Percentiles rank a stretch among this genome's conserved stretches.
phyloP scores from a whole-genome alignment of 1,284 basidiomycete species.

The Termitomyces sp. region DNA sequence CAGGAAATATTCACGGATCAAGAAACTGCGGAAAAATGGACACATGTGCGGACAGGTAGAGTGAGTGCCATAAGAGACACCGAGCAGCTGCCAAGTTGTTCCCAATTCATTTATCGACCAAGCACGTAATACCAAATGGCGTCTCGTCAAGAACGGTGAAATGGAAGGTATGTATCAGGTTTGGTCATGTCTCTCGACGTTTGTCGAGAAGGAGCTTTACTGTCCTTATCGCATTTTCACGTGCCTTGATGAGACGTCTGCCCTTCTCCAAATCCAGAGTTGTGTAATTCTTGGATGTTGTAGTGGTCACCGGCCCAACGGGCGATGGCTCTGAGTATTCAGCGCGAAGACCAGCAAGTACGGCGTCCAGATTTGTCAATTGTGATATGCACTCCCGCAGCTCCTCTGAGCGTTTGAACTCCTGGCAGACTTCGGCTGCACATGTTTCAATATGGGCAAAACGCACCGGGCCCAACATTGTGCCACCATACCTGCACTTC shows the following conservation, averaged over 20 bases:
- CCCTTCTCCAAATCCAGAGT: slow-evolving; percentile 34
- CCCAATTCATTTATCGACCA: background rate
- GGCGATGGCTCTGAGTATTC: slow-evolving; percentile 23
- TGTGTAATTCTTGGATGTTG: slow-evolving; percentile 26
- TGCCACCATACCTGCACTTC: slow-evolving; percentile 68
- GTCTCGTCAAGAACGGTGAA: background rate
- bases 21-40: background rate
- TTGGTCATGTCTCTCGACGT: slow-evolving; percentile 7
- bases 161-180: background rate
- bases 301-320: background rate
- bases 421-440: slow-evolving; percentile 64
- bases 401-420: slow-evolving; percentile 62
- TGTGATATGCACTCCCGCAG: slow-evolving; percentile 53
- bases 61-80: too few relatives aligned
- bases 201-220: slow-evolving; percentile 31
- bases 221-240: slow-evolving; percentile 37
- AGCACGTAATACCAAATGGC: background rate
- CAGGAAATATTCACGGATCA: background rate
- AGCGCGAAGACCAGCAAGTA: slow-evolving; percentile 49
- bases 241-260: slow-evolving; percentile 36
- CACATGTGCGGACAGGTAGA: too few relatives aligned
- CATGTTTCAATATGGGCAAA: slow-evolving; percentile 78
- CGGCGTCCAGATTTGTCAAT: slow-evolving; percentile 56
- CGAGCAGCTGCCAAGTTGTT: background rate
- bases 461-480: slow-evolving; percentile 56